phyloP scores from a whole-genome alignment of 2,329 filamentous ascomycete genomes.

The Colletotrichum graminicola region DNA sequence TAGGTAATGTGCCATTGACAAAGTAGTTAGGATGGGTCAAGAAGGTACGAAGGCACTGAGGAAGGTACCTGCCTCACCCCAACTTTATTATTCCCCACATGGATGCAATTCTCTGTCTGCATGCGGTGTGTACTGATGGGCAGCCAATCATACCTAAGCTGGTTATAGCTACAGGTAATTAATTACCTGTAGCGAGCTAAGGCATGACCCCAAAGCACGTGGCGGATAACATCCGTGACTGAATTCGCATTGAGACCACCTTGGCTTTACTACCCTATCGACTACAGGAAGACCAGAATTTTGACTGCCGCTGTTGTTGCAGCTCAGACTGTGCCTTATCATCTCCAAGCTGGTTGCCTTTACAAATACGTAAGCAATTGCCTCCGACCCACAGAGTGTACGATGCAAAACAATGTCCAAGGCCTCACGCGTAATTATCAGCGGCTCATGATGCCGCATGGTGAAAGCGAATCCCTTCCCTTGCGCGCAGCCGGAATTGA shows the following conservation, averaged over 20 bases:
- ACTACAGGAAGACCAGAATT: neutral
- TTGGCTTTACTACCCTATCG: neutral
- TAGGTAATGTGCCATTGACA: neutral
- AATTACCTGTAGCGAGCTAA: neutral
- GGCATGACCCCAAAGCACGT: neutral
- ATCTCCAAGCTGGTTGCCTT: neutral
- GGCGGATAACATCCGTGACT: neutral
- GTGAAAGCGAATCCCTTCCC: constrained; percentile 1
- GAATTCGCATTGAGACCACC: neutral
- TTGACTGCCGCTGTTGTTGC: neutral
- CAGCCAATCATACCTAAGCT: neutral
- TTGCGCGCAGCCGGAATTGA: constrained; percentile 4
- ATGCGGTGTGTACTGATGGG: neutral
- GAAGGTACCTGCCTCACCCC: neutral
- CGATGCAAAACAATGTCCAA: neutral
- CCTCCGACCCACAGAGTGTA: neutral
- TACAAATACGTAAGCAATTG: neutral
- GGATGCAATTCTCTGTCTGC: neutral
- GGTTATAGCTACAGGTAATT: neutral
- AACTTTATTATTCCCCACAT: neutral
- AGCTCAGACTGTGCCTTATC: neutral
- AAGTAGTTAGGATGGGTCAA: neutral
- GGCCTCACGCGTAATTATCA: constrained; percentile 3
- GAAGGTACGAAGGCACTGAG: neutral
- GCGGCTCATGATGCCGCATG: constrained; percentile 16